These are phyloP conservation scores for Spinellus fusiger DNA, from an alignment of 192 early-diverging fungal species.

Conservation along the genomic window DNA sequence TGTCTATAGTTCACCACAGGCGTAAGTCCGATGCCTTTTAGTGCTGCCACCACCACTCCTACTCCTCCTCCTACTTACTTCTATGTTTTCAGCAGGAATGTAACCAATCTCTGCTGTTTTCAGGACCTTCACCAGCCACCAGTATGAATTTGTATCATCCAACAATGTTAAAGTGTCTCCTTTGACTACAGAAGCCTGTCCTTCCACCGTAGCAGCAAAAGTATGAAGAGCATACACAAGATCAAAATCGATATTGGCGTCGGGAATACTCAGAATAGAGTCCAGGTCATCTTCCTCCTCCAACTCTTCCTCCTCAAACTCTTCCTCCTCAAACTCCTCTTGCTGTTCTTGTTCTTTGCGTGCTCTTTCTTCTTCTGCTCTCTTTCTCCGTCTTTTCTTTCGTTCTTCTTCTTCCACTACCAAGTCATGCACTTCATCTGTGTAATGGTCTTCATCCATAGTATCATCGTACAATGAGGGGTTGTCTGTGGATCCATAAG, in stretches of 20 bases:
- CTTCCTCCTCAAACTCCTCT: conserved; percentile 34
- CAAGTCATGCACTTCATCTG: background rate
- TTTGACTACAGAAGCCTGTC: conserved; percentile 74
- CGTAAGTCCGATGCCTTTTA: background rate
- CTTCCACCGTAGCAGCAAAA: conserved; percentile 79
- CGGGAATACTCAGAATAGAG: conserved; percentile 41
- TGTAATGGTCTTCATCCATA: background rate
- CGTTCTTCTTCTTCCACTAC: background rate
- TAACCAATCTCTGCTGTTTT: conserved; percentile 77
- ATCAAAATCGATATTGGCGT: conserved; percentile 65
- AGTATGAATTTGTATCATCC: conserved; percentile 82
- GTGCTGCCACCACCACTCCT: background rate
- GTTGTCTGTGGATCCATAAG: background rate
- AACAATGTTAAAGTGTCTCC: conserved; percentile 74
- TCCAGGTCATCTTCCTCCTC: conserved; percentile 40
- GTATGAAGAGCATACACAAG: conserved; percentile 83
- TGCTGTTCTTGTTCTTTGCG: background rate
- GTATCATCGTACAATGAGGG: background rate
- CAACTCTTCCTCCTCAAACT: conserved; percentile 27
- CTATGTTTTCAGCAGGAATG: conserved; percentile 85
- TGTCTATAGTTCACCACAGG: conserved; percentile 37
- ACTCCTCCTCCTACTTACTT: conserved; percentile 35
- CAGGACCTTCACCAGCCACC: conserved; percentile 67
- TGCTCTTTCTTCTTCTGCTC: background rate
- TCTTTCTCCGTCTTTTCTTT: background rate